Evolutionary conservation across 139 green algal species (phyloP), one percentile per base, ranked within the genome.

Genomic region (Tetradesmus lagerheimii): DNA sequence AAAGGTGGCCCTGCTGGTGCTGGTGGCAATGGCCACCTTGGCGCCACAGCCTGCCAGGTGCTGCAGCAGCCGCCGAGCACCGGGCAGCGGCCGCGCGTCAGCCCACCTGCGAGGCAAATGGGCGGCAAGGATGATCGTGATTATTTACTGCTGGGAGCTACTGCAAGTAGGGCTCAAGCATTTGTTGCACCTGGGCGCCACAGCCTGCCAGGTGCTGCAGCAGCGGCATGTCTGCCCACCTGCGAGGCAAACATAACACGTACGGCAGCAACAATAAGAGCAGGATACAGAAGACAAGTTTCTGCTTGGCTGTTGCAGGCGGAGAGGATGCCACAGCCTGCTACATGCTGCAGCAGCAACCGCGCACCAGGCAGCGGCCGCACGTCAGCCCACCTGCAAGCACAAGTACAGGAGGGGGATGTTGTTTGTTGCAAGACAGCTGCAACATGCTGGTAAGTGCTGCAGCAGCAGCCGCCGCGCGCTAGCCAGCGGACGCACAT

Each of bases 321-420:
- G n/a, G n/a, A n/a, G n/a, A n/a, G n/a, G n/a, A n/a, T n/a, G 29
- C 86, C 80, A 23, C 91, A 47, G 14, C 23, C 74, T 25, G 82
- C 23, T 25, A 99, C 91, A 91, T 99, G 95, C 25, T 92, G 78
- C 20, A 99, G 71, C 67, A 99, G 93, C 5, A 97, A 91, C 53
- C 89, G 43, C 1, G 96, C 97, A 1, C 97, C 97, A 2, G 97
- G 97, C 86, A 99, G 92, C n/a, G 96, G 83, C 85, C 87, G 79
- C 4, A 95, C 95, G 29, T 77, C 87, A 47, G 29, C 20, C 75
- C 43, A 27, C 35, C 11, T 76, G 20, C 74, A 23, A n/a, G n/a
- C n/a, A n/a, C n/a, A n/a, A n/a, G n/a, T n/a, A n/a, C n/a, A n/a
- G n/a, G n/a, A n/a, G n/a, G n/a, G n/a, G n/a, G n/a, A n/a, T n/a